These are phyloP conservation scores for Nidula microcarpa DNA, from an alignment of 768 basidiomycete genomes.

Conservation along the genomic window DNA sequence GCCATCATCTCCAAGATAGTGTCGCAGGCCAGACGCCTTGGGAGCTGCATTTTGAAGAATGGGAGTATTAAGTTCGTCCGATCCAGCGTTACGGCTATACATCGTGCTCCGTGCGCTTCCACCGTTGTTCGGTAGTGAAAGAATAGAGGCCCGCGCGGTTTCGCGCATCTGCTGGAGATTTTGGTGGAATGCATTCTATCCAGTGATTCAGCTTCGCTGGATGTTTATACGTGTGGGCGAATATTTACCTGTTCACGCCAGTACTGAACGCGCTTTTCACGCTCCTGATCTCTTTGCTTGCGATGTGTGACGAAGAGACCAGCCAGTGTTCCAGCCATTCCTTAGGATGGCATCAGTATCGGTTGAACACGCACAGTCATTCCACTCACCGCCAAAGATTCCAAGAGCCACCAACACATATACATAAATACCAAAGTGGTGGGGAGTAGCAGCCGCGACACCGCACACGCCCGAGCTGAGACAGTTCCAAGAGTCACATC, in stretches of 20 bases:
- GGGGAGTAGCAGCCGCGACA: constrained; percentile 50
- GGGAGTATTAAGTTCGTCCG: constrained; percentile 54
- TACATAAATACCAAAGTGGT: constrained; percentile 63
- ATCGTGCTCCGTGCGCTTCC: constrained; percentile 46
- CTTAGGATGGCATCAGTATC: constrained; percentile 29
- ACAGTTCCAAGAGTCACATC: constrained; percentile 80
- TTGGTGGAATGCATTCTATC: constrained; percentile 74
- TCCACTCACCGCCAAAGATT: constrained; percentile 64
- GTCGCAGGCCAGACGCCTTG: constrained; percentile 54
- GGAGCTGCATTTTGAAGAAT: constrained; percentile 46
- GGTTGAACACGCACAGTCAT: not conserved
- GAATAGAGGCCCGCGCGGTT: constrained; percentile 63
- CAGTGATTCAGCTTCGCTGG: constrained; percentile 3
- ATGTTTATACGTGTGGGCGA: too few relatives aligned
- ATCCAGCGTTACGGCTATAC: constrained; percentile 42
- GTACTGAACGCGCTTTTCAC: constrained; percentile 82
- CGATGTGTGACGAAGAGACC: constrained; percentile 70
- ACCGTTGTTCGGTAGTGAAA: constrained; percentile 47
- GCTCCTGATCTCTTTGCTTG: constrained; percentile 69
- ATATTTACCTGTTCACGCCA: constrained; percentile 85
- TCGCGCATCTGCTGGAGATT: constrained; percentile 79
- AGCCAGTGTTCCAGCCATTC: constrained; percentile 69
- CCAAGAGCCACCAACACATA: constrained; percentile 69
- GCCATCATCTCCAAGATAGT: constrained; percentile 48
- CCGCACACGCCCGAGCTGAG: constrained; percentile 60